Evolutionary conservation across 2,329 filamentous ascomycete genomes (phyloP).

Genomic region (Setomelanomma holmii): DNA sequence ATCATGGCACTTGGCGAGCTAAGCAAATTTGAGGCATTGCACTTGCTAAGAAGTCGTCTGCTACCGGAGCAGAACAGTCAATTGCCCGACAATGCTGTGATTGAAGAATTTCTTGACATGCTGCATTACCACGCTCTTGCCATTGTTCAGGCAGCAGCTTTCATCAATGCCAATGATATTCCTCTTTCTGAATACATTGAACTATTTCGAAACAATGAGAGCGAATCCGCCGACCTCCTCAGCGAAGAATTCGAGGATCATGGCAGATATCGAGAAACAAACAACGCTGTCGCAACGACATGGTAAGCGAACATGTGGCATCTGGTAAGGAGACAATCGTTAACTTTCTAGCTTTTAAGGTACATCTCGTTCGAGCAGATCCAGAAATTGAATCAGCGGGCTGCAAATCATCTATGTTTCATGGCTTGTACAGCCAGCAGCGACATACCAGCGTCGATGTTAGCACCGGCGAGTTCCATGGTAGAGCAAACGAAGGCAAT

Average conservation of each 20-base stretch:
- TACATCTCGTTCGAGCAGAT: conserved; percentile 21
- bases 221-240: conserved; percentile 34
- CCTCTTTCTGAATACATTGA: conserved; percentile 7
- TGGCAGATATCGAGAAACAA: conserved; percentile 33
- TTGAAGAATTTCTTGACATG: conserved; percentile 38
- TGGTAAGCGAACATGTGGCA: conserved; percentile 21
- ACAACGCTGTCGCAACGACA: conserved; percentile 46
- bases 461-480: conserved; percentile 25
- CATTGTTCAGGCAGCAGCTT: conserved; percentile 2
- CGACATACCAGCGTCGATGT: conserved; percentile 43
- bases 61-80: conserved; percentile 1
- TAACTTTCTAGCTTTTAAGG: neutral
- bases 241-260: conserved; percentile 43
- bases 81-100: conserved; percentile 5
- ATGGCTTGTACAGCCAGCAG: conserved; percentile 20
- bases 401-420: conserved; percentile 42
- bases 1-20: conserved; percentile 27
- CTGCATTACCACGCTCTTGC: neutral
- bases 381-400: conserved; percentile 26
- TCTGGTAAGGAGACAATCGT: neutral
- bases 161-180: conserved; percentile 37
- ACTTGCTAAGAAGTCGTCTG: conserved; percentile 8
- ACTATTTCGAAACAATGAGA: conserved; percentile 27
- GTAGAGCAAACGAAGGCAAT: conserved; percentile 36
- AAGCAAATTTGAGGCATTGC: conserved; percentile 12